Percentiles rank a stretch among this genome's conserved stretches.
Conservation (phyloP, 345 rosid species). For the Triadica sebifera region DNA sequence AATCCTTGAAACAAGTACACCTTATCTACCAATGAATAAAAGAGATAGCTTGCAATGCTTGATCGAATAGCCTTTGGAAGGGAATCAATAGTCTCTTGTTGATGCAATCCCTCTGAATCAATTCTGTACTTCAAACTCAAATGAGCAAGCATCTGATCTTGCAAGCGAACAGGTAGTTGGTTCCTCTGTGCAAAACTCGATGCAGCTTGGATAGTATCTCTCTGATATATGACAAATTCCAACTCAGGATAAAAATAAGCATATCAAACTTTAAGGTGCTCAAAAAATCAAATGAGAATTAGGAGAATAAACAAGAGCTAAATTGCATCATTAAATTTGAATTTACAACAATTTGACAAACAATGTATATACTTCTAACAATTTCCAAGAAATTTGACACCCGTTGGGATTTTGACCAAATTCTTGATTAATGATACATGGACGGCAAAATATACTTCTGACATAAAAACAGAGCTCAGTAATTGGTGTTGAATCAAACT, state of each 20-base stretch:
- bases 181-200: conserved; percentile 76
- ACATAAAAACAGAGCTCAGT: neutral
- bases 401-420: neutral
- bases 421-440: neutral
- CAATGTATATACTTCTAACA: neutral
- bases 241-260: conserved; percentile 9
- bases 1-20: conserved; percentile 85
- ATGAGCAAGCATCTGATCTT: conserved; percentile 95
- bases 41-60: conserved; percentile 66
- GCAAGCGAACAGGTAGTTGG: conserved; percentile 64
- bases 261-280: too few species aligned
- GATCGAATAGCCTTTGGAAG: conserved; percentile 92
- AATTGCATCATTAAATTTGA: neutral
- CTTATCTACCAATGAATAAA: conserved; percentile 68
- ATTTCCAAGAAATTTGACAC: neutral
- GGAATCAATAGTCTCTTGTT: conserved; percentile 75
- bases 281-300: too few species aligned
- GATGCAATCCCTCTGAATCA: conserved; percentile 84
- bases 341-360: neutral
- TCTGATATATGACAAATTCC: conserved; percentile 38
- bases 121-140: conserved; percentile 77
- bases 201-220: conserved; percentile 82
- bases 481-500: neutral
- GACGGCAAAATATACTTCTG: neutral
- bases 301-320: neutral